These are phyloP conservation scores for Tulasnella sp. DNA, from an alignment of 768 basidiomycete species.

Conservation along the genomic window DNA sequence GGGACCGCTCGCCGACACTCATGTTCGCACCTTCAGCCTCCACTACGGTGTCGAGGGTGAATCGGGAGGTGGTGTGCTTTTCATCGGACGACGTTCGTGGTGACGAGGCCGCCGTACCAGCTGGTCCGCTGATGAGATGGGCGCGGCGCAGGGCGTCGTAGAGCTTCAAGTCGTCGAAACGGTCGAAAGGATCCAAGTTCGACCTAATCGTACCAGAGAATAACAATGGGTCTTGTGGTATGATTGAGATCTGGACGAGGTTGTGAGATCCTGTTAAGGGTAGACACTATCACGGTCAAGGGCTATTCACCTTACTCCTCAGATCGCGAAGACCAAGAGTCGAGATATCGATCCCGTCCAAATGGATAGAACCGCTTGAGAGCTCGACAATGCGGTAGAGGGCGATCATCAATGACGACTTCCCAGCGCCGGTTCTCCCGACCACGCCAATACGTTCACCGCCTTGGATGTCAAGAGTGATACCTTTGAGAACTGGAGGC, in stretches of 20 bases:
- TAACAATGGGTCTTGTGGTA: constrained; percentile 26
- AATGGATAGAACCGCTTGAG: constrained; percentile 28
- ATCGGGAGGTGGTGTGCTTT: constrained; percentile 20
- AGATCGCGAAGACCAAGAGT: constrained; percentile 30
- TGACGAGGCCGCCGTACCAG: neutral
- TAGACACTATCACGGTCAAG: neutral
- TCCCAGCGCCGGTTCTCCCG: constrained; percentile 32
- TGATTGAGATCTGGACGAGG: constrained; percentile 20
- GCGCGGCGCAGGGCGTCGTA: constrained; percentile 34
- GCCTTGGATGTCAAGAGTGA: constrained; percentile 45
- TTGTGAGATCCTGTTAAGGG: neutral
- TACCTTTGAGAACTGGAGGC: constrained; percentile 56
- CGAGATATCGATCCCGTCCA: constrained; percentile 33
- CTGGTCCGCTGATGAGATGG: constrained; percentile 25
- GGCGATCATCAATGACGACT: constrained; percentile 30
- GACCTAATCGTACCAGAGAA: constrained; percentile 24
- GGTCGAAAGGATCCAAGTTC: constrained; percentile 30
- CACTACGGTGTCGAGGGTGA: constrained; percentile 31
- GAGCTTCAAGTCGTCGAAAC: constrained; percentile 29
- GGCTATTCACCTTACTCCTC: constrained; percentile 12
- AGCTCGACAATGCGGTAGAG: constrained; percentile 33
- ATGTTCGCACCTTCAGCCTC: constrained; percentile 34
- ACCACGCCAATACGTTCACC: constrained; percentile 74
- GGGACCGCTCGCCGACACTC: constrained; percentile 26
- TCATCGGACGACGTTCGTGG: neutral